Evolutionary conservation across 768 basidiomycete species (phyloP).

Genomic region (Boletus sp.): DNA sequence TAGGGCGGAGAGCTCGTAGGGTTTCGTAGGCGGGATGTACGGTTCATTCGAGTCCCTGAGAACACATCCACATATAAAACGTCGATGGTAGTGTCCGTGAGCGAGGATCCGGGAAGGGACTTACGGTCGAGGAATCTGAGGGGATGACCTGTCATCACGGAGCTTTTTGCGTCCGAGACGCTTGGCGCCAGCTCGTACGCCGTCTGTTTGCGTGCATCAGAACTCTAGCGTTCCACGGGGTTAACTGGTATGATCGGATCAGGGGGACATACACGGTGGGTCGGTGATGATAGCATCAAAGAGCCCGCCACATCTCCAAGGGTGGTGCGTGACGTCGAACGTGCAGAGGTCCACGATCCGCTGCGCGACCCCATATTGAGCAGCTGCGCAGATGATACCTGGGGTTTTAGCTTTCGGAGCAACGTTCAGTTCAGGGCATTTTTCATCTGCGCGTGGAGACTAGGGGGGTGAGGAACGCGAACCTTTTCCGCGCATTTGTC

Average conservation of each 20-base stretch:
- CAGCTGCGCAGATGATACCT: constrained; percentile 76
- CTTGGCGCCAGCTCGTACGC: constrained; percentile 87
- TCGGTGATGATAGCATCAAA: constrained; percentile 96
- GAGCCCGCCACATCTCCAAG: constrained; percentile 83
- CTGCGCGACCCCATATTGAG: constrained; percentile 74
- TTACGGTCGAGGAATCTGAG: constrained; percentile 43
- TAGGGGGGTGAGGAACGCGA: constrained; percentile 20
- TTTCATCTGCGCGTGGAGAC: neutral
- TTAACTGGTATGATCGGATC: neutral
- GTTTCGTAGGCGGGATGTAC: constrained; percentile 86
- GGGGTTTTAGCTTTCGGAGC: constrained; percentile 42
- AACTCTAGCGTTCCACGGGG: neutral
- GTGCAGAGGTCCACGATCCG: constrained; percentile 82
- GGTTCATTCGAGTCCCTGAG: constrained; percentile 47
- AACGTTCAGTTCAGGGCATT: neutral
- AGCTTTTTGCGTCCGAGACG: constrained; percentile 66
- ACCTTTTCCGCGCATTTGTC: constrained; percentile 96
- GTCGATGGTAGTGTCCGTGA: neutral
- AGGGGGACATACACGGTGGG: constrained; percentile 72
- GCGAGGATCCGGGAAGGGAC: constrained; percentile 16
- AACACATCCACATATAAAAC: neutral
- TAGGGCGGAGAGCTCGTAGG: constrained; percentile 87
- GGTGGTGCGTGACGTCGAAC: constrained; percentile 89
- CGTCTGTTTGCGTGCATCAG: constrained; percentile 51
- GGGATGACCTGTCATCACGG: constrained; percentile 24